Percentiles rank a stretch among this genome's conserved stretches.
These are phyloP conservation scores for Chenopodium suecicum DNA, from an alignment of 148 eudicot species.

Conservation along the genomic window DNA sequence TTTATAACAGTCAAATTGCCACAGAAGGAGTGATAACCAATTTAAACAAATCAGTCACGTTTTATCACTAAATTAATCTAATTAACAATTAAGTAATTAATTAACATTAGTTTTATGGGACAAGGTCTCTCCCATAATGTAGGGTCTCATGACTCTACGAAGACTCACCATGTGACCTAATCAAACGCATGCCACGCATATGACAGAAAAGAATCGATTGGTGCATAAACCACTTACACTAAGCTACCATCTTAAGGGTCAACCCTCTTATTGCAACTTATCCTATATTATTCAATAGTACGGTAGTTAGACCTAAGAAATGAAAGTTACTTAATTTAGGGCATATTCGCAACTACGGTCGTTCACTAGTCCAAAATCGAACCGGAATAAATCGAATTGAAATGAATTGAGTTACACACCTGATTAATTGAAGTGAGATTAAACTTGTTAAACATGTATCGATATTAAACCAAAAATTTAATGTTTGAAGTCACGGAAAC, in stretches of 20 bases:
- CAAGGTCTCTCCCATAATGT: not conserved
- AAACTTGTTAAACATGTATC: too few species aligned
- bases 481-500: too few species aligned
- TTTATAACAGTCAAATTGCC: too few species aligned
- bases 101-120: not conserved
- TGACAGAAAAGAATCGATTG: constrained; percentile 7
- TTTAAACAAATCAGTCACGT: not conserved
- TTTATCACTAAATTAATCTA: not conserved
- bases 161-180: constrained; percentile 24
- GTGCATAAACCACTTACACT: not conserved
- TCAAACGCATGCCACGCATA: constrained; percentile 16
- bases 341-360: too few species aligned
- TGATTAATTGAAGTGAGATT: too few species aligned
- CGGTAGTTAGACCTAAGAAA: not conserved
- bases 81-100: too few species aligned
- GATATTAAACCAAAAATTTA: too few species aligned
- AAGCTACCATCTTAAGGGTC: constrained; percentile 7
- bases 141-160: not conserved
- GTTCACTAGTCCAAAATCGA: too few species aligned
- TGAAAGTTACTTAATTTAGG: too few species aligned
- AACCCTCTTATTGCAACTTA: constrained; percentile 12
- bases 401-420: too few species aligned
- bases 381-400: too few species aligned
- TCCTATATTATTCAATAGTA: not conserved
- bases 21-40: not conserved